phyloP scores from a whole-genome alignment of 768 basidiomycete species.

The Chalciporus piperatus region DNA sequence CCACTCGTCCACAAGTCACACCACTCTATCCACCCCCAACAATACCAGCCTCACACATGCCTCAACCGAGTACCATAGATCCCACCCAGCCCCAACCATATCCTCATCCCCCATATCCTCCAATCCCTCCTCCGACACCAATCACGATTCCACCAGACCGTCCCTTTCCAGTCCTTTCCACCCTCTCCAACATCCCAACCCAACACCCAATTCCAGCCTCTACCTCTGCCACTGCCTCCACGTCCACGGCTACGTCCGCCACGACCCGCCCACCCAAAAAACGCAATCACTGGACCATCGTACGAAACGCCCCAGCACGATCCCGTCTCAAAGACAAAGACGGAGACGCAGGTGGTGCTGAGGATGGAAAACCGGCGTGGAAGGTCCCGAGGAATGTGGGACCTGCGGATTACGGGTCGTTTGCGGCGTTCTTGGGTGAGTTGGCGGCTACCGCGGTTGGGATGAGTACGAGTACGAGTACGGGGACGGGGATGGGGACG shows the following conservation, averaged over 20 bases:
- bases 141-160: constrained; percentile 25
- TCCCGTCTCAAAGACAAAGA: constrained; percentile 52
- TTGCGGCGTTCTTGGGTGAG: constrained; percentile 50
- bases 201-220: constrained; percentile 1
- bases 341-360: constrained; percentile 36
- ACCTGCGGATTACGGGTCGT: constrained; percentile 60
- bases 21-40: constrained; percentile 51
- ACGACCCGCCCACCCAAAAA: constrained; percentile 19
- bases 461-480: constrained; percentile 12
- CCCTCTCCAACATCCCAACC: constrained; percentile 2
- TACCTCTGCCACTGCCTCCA: background rate
- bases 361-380: constrained; percentile 39
- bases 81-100: background rate
- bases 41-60: constrained; percentile 13
- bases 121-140: constrained; percentile 23
- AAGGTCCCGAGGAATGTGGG: constrained; percentile 52
- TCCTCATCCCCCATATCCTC: constrained; percentile 9
- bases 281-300: constrained; percentile 61
- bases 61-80: constrained; percentile 2
- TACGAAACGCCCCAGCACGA: constrained; percentile 48
- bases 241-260: background rate
- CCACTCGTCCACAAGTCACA: constrained; percentile 51
- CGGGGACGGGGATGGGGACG: constrained; percentile 12
- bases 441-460: constrained; percentile 32
- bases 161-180: constrained; percentile 15